Conservation (phyloP, 192 early-diverging fungal species). For the Coemansia sp. region DNA sequence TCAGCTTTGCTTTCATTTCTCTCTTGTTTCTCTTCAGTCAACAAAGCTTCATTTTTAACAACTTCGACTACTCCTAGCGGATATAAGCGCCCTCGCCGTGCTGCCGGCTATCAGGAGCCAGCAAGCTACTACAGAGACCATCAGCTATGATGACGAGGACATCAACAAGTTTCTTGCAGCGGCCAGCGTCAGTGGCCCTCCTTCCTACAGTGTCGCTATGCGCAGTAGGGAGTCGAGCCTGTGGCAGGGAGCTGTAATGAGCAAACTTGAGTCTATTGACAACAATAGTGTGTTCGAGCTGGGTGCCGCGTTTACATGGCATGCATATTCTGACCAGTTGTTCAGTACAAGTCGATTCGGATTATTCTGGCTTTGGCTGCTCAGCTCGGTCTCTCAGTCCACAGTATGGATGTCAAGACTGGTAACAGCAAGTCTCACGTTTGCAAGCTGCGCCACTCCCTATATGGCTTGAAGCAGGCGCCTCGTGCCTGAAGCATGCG, state of each 20-base stretch:
- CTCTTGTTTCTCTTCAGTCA: no score
- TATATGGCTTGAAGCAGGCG: conserved; percentile 14
- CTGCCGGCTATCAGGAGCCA: not conserved
- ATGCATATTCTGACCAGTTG: conserved; percentile 8
- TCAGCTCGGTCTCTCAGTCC: not conserved
- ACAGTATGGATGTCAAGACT: conserved; percentile 6
- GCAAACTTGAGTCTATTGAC: conserved; percentile 10
- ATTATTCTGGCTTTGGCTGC: not conserved
- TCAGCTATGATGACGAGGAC: not conserved
- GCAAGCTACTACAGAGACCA: not conserved
- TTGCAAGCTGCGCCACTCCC: not conserved
- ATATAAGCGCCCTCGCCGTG: not conserved
- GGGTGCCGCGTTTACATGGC: not conserved
- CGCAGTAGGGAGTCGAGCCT: not conserved
- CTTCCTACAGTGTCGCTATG: not conserved
- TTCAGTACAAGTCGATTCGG: conserved; percentile 14
- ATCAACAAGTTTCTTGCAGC: not conserved
- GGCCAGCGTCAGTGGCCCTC: not conserved
- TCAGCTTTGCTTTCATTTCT: no score
- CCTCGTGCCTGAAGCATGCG: conserved; percentile 4
- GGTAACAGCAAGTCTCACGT: not conserved
- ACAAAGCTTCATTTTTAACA: no score
- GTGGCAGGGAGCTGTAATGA: not conserved
- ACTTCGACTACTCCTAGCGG: not conserved
- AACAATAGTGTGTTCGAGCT: conserved; percentile 9